Evolutionary conservation across 2,329 filamentous ascomycete species (phyloP).

Genomic region (Fusarium sp.): DNA sequence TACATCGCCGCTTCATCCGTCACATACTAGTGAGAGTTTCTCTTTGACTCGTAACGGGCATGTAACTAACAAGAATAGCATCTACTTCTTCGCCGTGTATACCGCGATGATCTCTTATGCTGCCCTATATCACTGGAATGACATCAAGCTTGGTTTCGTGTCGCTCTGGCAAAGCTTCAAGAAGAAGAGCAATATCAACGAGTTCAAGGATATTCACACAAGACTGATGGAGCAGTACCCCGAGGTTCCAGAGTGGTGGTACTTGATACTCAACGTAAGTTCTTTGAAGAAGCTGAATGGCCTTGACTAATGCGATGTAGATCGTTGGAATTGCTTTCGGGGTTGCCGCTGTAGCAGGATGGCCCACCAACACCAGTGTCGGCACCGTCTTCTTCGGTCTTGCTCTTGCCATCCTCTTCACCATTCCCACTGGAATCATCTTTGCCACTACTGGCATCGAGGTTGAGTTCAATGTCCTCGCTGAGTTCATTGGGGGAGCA

Average conservation of each 20-base stretch:
- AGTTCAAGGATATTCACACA: slow-evolving; percentile 54
- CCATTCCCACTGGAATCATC: slow-evolving; percentile 57
- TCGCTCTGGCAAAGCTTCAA: slow-evolving; percentile 29
- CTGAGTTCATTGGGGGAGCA: slow-evolving; percentile 58
- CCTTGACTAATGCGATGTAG: neutral
- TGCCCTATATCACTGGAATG: slow-evolving; percentile 46
- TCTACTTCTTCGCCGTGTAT: slow-evolving; percentile 43
- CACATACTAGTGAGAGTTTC: slow-evolving; percentile 27
- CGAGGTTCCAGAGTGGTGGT: slow-evolving; percentile 61
- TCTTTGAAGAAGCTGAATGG: fast-evolving
- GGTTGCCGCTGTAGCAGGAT: slow-evolving; percentile 48
- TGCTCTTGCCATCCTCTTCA: slow-evolving; percentile 53
- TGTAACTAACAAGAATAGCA: neutral
- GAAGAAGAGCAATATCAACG: neutral
- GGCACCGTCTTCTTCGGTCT: slow-evolving; percentile 57
- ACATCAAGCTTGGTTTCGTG: slow-evolving; percentile 46
- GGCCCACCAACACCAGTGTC: slow-evolving; percentile 54
- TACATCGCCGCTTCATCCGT: slow-evolving; percentile 43
- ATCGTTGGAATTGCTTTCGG: slow-evolving; percentile 48
- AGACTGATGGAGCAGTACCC: slow-evolving; percentile 55
- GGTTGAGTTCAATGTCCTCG: slow-evolving; percentile 56
- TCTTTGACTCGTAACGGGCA: fast-evolving
- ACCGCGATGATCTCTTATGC: slow-evolving; percentile 50
- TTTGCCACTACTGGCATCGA: slow-evolving; percentile 55
- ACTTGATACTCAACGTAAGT: slow-evolving; percentile 36